Base-by-base conservation (phyloP, 305 asterid species). In the Fraxinus baroniana region DNA sequence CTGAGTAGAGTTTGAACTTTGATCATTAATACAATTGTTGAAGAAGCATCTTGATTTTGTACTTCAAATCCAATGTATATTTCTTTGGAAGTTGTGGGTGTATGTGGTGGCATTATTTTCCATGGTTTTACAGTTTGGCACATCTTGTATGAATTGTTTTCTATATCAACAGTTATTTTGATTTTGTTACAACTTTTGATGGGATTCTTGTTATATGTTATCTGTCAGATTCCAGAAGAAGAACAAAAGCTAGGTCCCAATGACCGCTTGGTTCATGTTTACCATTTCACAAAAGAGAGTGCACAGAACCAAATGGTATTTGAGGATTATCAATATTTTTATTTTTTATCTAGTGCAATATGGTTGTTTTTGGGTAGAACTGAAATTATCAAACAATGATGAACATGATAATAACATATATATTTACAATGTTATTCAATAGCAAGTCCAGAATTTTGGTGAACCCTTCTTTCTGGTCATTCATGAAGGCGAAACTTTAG, bases 381-480 rank as follows among this genome's bases (percentile, higher is more conserved):
- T 78, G 57, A 57, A 33, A 26, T 78, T 46, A 5, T 55, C 32
- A n/a, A 52, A 57, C 20, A 78, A 78, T 35, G 60, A 9, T 32
- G 52, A 78, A 33, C 22, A 57, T 78, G 81, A 78, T n/a, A 49
- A 35, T 57, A 20, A 72, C 44, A 64, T 30, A 66, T 78, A 32
- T 44, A 6, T 68, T 62, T 78, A 35, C 55, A 36, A 66, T 83
- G 46, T 35, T 52, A 62, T 18, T 78, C 44, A 52, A 83, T 91
- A 93, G 97, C 95, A 89, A 82, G 88, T 89, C 82, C 94, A 88
- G 84, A 90, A 88, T 84, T 93, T 93, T 35, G 97, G 95, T 79
- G 95, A 92, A 13, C 97, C 97, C 33, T 92, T 92, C 87, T 90
- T 91, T 79, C 83, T 91, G 84, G 91, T 88, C 83, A 87, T 93